These are phyloP conservation scores for Tripterygium wilfordii DNA, from an alignment of 177 flowering plant genomes.

Conservation along the genomic window DNA sequence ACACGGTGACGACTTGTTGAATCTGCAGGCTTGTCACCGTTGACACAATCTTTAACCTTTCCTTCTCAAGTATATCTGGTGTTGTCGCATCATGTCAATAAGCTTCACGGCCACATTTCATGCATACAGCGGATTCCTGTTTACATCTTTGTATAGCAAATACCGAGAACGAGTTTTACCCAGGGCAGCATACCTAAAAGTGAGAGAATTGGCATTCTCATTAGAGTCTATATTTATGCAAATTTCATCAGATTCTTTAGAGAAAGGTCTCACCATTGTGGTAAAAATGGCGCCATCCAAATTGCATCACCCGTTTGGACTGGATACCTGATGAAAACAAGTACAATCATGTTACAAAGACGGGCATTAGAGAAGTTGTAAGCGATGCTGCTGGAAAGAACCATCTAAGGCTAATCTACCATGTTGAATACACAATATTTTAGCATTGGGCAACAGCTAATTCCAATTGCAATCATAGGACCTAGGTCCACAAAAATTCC, in stretches of 20 bases:
- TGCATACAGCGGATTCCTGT: constrained; percentile 65
- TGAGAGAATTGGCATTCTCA: too few species aligned
- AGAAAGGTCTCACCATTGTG: constrained; percentile 67
- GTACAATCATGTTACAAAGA: neutral
- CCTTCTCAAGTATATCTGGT: neutral
- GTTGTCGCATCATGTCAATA: constrained; percentile 4
- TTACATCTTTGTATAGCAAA: constrained; percentile 89
- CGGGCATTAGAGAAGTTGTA: neutral
- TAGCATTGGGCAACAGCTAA: too few species aligned
- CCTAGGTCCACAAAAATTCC: too few species aligned
- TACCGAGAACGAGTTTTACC: constrained; percentile 82
- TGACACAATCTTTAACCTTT: too few species aligned
- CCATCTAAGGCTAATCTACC: too few species aligned
- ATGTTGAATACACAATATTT: too few species aligned
- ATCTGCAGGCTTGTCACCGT: too few species aligned
- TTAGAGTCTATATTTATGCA: too few species aligned
- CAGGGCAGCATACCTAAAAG: constrained; percentile 92
- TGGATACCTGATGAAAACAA: constrained; percentile 57
- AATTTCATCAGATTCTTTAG: neutral
- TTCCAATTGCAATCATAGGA: too few species aligned
- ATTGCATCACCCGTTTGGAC: constrained; percentile 91
- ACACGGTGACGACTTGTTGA: too few species aligned
- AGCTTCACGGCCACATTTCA: neutral
- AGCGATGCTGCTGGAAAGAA: neutral
- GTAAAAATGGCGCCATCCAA: constrained; percentile 99